Evolutionary conservation across 345 rosid species (phyloP).

Genomic region (Hibiscus trionum): DNA sequence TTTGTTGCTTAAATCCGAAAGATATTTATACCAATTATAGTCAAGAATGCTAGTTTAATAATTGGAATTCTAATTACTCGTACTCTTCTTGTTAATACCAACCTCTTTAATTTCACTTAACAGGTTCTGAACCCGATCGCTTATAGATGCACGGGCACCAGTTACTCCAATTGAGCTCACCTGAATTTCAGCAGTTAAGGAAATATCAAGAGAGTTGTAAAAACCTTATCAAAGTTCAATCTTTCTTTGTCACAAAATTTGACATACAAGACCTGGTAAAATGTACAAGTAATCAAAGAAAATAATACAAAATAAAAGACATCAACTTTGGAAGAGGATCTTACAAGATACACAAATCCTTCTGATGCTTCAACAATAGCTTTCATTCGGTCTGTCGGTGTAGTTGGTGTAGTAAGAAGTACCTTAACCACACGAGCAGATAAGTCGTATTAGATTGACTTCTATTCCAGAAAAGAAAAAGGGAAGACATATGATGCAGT

Average conservation of each 20-base stretch:
- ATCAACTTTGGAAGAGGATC: conserved; percentile 14
- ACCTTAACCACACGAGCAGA: conserved; percentile 37
- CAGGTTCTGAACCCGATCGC: conserved; percentile 52
- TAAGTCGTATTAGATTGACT: neutral
- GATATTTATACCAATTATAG: neutral
- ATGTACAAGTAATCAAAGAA: neutral
- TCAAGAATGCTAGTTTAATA: too few relatives aligned
- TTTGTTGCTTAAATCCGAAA: too few relatives aligned
- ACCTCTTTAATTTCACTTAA: conserved; percentile 64
- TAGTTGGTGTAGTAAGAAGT: conserved; percentile 76
- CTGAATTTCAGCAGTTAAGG: conserved; percentile 21
- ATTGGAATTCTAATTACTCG: neutral
- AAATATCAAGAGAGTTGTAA: too few relatives aligned
- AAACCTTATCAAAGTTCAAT: too few relatives aligned
- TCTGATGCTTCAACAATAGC: conserved; percentile 81
- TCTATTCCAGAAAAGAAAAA: neutral
- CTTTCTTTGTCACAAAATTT: too few relatives aligned
- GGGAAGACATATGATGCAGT: neutral
- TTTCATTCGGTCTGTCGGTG: conserved; percentile 64
- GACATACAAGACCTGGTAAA: too few relatives aligned
- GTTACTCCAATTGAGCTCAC: conserved; percentile 87
- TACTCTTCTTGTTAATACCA: conserved; percentile 1
- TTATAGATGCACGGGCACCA: conserved; percentile 74
- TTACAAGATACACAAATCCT: conserved; percentile 84
- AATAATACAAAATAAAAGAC: neutral